phyloP scores from a whole-genome alignment of 164 flowering plant species.

The Protea cynaroides region DNA sequence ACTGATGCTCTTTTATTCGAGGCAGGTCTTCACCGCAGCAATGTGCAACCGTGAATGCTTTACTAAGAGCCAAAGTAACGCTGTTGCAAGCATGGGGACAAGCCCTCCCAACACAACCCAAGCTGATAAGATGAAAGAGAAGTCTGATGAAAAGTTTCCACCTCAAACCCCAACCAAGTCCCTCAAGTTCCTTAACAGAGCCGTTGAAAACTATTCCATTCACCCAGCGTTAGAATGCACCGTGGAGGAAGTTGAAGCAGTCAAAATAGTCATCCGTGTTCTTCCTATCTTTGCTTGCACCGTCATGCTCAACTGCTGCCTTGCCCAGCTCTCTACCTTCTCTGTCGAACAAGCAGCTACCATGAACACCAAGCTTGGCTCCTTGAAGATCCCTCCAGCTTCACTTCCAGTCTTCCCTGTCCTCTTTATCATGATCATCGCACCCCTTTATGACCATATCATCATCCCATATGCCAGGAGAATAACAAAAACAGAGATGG shows the following conservation, averaged over 20 bases:
- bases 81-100: conserved; percentile 33
- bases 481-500: conserved; percentile 61
- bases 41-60: conserved; percentile 19
- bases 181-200: conserved; percentile 53
- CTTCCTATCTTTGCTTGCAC: conserved; percentile 77
- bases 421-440: conserved; percentile 74
- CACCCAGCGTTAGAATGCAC: conserved; percentile 42
- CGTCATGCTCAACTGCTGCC: conserved; percentile 86
- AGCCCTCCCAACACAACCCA: conserved; percentile 26
- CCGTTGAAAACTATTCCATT: conserved; percentile 26
- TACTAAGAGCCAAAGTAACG: conserved; percentile 31
- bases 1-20: conserved; percentile 1
- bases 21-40: conserved; percentile 58
- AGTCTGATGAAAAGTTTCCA: conserved; percentile 5
- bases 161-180: conserved; percentile 18
- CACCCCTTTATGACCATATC: conserved; percentile 68
- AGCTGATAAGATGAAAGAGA: conserved; percentile 11
- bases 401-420: conserved; percentile 90
- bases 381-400: conserved; percentile 72
- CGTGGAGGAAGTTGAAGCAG: conserved; percentile 62
- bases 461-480: conserved; percentile 61
- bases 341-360: conserved; percentile 94
- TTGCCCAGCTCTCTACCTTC: conserved; percentile 93
- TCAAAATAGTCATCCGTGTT: conserved; percentile 51
- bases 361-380: conserved; percentile 76